These are phyloP conservation scores for Cryphonectria naterciae DNA, from an alignment of 2,329 filamentous ascomycete genomes.

Conservation along the genomic window DNA sequence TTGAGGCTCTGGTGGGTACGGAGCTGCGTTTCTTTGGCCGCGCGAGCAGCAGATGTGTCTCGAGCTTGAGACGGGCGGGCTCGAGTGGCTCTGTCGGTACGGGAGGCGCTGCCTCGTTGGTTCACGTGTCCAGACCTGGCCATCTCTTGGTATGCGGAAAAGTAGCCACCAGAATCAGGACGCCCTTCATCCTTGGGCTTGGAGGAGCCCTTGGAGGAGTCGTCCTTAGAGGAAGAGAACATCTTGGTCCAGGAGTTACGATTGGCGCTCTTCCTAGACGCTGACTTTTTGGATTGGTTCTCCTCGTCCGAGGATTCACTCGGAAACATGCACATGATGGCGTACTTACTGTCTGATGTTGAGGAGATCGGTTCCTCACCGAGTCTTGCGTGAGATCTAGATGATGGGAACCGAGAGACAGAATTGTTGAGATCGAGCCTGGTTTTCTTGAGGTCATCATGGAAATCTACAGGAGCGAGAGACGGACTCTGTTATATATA, in stretches of 20 bases:
- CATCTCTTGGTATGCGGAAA: neutral
- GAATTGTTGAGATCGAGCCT: neutral
- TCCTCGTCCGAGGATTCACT: neutral
- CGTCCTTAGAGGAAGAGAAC: neutral
- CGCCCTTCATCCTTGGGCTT: too few relatives aligned
- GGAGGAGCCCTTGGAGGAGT: neutral
- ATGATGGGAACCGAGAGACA: neutral
- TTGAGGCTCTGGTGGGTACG: slow-evolving; percentile 1
- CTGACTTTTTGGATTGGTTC: neutral
- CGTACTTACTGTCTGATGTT: neutral
- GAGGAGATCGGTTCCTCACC: neutral
- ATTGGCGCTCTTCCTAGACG: neutral
- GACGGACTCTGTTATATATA: neutral
- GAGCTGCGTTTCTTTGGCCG: neutral
- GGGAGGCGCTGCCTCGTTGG: neutral
- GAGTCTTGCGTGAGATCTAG: neutral
- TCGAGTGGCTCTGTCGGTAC: neutral
- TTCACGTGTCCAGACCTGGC: neutral
- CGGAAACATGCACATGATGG: neutral
- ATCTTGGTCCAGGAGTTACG: neutral
- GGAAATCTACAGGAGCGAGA: neutral
- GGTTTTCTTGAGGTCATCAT: neutral
- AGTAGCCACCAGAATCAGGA: neutral
- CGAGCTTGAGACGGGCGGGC: neutral
- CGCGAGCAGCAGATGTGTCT: neutral